phyloP scores from a whole-genome alignment of 1,284 basidiomycete species.

The Mycena citricolor region DNA sequence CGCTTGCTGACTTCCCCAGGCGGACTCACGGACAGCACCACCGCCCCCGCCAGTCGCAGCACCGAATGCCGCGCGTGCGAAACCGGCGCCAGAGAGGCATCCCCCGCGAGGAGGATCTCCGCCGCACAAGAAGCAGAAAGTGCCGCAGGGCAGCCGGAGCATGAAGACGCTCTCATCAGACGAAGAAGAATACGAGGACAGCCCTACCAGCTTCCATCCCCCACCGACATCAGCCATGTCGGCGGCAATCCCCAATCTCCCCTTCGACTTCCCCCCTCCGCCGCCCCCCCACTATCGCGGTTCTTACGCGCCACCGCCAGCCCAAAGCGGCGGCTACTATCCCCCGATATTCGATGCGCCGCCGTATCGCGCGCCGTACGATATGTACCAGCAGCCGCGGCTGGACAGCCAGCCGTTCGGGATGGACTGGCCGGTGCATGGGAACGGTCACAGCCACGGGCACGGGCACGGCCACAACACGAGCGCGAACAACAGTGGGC shows the following conservation, averaged over 20 bases:
- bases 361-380: slow-evolving; percentile 9
- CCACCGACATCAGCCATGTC: slow-evolving; percentile 19
- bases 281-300: background rate
- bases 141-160: slow-evolving; percentile 2
- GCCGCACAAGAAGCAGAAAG: too few relatives aligned
- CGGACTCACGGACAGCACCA: slow-evolving; percentile 4
- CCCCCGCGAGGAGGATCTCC: too few relatives aligned
- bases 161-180: slow-evolving; percentile 21
- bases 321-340: background rate
- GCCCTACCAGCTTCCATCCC: too few relatives aligned
- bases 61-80: too few relatives aligned
- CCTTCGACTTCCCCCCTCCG: slow-evolving; percentile 1
- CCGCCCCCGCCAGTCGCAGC: too few relatives aligned
- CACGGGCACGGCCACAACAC: background rate
- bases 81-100: too few relatives aligned
- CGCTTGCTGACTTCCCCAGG: slow-evolving; percentile 1
- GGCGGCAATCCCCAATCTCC: slow-evolving; percentile 17
- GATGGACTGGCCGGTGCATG: slow-evolving; percentile 21
- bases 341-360: slow-evolving; percentile 15
- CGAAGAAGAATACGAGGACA: too few relatives aligned
- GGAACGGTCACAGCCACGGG: background rate
- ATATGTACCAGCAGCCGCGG: slow-evolving; percentile 18
- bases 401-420: too few relatives aligned
- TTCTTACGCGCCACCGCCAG: background rate
- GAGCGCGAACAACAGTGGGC: background rate